Evolutionary conservation across 257 asterid genomes (phyloP).

Genomic region (Paulownia fortunei): DNA sequence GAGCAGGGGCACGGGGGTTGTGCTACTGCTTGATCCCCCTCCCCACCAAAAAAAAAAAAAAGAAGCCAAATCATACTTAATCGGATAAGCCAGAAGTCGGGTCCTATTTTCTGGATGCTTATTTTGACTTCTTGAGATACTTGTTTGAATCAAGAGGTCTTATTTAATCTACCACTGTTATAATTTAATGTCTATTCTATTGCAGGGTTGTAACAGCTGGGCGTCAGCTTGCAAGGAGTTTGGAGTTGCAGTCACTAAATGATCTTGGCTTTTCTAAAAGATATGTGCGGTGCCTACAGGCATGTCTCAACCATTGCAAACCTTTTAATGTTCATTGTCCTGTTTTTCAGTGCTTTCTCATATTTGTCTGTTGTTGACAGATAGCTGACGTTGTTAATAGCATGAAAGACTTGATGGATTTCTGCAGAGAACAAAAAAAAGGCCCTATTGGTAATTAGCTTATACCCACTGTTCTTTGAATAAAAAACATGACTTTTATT

Average conservation of each 20-base stretch:
- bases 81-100: background rate
- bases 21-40: background rate
- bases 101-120: background rate
- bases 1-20: no score
- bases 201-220: slow-evolving; percentile 90
- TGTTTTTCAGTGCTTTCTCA: slow-evolving; percentile 17
- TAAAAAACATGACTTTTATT: background rate
- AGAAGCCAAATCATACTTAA: background rate
- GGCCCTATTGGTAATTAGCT: slow-evolving; percentile 81
- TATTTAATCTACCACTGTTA: background rate
- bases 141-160: background rate
- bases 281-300: slow-evolving; percentile 96
- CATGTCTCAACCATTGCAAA: slow-evolving; percentile 27
- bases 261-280: slow-evolving; percentile 95
- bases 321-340: background rate
- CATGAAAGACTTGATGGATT: slow-evolving; percentile 95
- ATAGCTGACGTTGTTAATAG: slow-evolving; percentile 92
- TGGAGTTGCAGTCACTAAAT: slow-evolving; percentile 90
- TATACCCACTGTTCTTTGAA: background rate
- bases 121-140: background rate
- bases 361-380: slow-evolving; percentile 47
- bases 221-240: slow-evolving; percentile 89
- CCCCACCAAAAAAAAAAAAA: no score
- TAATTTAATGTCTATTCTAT: slow-evolving; percentile 19
- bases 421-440: slow-evolving; percentile 68